Percentiles rank a stretch among this genome's conserved stretches.
phyloP scores from a whole-genome alignment of 257 asterid genomes.

The Lycium barbarum region DNA sequence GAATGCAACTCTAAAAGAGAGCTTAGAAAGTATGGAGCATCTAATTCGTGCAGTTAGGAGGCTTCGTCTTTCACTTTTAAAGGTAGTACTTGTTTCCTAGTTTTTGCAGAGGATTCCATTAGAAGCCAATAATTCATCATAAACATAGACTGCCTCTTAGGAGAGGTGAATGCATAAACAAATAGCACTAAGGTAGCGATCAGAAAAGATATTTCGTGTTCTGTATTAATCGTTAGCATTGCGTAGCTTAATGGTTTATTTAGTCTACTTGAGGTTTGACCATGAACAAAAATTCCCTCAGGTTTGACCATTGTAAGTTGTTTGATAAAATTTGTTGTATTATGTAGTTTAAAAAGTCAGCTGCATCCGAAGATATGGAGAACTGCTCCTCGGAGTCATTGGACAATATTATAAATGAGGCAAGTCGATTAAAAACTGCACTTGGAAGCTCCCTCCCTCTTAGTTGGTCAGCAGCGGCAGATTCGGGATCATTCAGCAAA shows the following conservation, averaged over 20 bases:
- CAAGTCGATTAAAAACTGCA: constrained; percentile 78
- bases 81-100: constrained; percentile 55
- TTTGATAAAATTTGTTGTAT: constrained; percentile 9
- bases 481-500: constrained; percentile 38
- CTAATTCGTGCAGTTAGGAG: constrained; percentile 76
- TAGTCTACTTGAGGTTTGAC: neutral
- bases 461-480: constrained; percentile 71
- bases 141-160: neutral
- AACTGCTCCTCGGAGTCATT: constrained; percentile 42
- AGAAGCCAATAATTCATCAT: neutral
- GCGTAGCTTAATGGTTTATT: neutral
- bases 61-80: constrained; percentile 70
- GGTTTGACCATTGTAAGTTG: constrained; percentile 8
- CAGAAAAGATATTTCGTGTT: neutral
- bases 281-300: neutral
- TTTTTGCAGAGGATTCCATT: neutral
- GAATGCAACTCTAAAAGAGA: constrained; percentile 93
- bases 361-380: constrained; percentile 34
- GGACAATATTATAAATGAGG: constrained; percentile 62
- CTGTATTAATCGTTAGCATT: neutral
- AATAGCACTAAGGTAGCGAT: neutral
- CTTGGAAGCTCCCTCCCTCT: constrained; percentile 83
- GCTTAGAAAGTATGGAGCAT: constrained; percentile 93
- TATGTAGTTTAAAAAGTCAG: constrained; percentile 58
- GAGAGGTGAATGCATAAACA: constrained; percentile 19